Conservation (phyloP, 441 rosid genomes). For the Populus trichocarpa region DNA sequence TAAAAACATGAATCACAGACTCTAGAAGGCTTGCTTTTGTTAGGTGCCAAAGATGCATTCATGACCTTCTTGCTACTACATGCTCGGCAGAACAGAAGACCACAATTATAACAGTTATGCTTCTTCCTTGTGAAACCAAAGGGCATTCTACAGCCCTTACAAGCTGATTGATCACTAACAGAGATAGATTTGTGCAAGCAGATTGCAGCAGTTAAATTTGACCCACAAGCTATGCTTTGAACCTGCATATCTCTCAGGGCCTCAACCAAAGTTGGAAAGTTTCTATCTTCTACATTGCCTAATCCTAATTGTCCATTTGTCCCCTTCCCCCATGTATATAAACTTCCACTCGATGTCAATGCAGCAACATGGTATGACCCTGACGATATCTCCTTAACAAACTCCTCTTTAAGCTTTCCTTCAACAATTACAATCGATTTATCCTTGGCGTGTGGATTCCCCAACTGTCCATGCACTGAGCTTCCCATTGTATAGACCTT, state of each 20-base stretch:
- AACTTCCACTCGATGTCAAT: conserved; percentile 48
- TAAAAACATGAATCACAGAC: conserved; percentile 68
- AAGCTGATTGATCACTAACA: conserved; percentile 50
- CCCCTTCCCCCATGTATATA: conserved; percentile 82
- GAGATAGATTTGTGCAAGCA: conserved; percentile 66
- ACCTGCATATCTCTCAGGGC: conserved; percentile 49
- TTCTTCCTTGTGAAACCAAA: conserved; percentile 70
- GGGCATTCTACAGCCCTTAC: conserved; percentile 57
- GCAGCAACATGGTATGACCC: conserved; percentile 70
- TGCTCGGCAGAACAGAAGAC: conserved; percentile 54
- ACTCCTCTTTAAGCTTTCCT: conserved; percentile 52
- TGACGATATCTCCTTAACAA: conserved; percentile 52
- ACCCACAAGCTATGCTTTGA: conserved; percentile 62
- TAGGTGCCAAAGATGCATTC: conserved; percentile 66
- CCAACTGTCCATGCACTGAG: conserved; percentile 64
- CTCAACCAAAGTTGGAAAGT: conserved; percentile 54
- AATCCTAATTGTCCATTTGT: conserved; percentile 61
- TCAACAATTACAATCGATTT: conserved; percentile 52
- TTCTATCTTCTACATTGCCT: conserved; percentile 54
- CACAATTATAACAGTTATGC: conserved; percentile 82
- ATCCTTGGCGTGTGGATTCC: conserved; percentile 59
- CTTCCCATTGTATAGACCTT: conserved; percentile 73
- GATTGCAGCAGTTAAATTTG: conserved; percentile 57
- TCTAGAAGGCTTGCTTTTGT: conserved; percentile 65
- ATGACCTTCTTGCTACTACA: conserved; percentile 64